Percentiles rank a stretch among this genome's conserved stretches.
These are phyloP conservation scores for Chytriomyces hyalinus DNA, from an alignment of 192 early-diverging fungal species.

Conservation along the genomic window DNA sequence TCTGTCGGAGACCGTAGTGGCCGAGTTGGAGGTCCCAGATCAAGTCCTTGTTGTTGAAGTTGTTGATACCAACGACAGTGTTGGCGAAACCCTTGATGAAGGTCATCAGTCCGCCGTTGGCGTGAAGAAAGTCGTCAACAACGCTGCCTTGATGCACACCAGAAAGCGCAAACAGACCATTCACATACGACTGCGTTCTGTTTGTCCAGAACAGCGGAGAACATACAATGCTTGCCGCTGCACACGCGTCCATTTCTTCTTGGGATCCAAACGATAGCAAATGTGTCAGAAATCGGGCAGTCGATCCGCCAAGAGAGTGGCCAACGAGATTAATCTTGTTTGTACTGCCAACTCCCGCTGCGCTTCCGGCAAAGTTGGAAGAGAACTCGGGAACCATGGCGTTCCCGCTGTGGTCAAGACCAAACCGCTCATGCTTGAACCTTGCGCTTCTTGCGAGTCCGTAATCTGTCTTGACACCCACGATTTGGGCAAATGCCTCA, in stretches of 20 bases:
- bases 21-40: conserved; percentile 36
- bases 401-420: conserved; percentile 25
- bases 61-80: conserved; percentile 24
- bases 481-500: conserved; percentile 38
- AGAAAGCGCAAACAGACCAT: conserved; percentile 15
- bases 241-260: conserved; percentile 33
- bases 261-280: conserved; percentile 23
- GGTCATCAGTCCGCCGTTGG: conserved; percentile 3
- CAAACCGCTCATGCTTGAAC: conserved; percentile 35
- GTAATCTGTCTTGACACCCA: conserved; percentile 31
- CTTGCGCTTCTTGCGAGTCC: conserved; percentile 23
- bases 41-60: not conserved
- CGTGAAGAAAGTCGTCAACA: conserved; percentile 14
- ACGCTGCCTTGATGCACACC: conserved; percentile 28
- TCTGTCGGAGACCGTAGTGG: conserved; percentile 34
- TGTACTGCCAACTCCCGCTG: too few species aligned
- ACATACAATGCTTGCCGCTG: conserved; percentile 15
- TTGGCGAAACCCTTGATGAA: conserved; percentile 9
- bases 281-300: conserved; percentile 19
- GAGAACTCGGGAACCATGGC: conserved; percentile 26
- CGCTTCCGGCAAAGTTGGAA: too few species aligned
- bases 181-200: conserved; percentile 21
- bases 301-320: conserved; percentile 34
- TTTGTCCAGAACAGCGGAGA: conserved; percentile 38
- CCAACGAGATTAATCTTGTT: conserved; percentile 37